A percentile compares a stretch with the other conserved stretches of the same genome.
These are phyloP conservation scores for Styphnolobium japonicum DNA, from an alignment of 306 rosid genomes.

Conservation along the genomic window DNA sequence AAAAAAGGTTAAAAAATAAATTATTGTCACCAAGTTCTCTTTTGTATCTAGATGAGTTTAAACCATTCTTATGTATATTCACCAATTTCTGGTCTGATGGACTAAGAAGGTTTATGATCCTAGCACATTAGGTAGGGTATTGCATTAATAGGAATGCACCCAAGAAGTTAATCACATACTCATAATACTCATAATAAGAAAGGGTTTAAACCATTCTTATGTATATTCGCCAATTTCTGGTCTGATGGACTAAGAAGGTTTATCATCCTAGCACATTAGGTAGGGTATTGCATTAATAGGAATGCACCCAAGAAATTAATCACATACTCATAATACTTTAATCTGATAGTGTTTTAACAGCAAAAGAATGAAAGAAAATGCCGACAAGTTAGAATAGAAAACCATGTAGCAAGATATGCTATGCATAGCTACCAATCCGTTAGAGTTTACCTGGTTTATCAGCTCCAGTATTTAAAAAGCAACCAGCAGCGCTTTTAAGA, in stretches of 20 bases:
- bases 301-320: conserved; percentile 8
- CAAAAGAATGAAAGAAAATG: conserved; percentile 11
- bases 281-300: conserved; percentile 4
- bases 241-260: background rate
- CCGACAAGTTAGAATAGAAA: conserved; percentile 1
- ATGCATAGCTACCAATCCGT: background rate
- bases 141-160: too few species aligned
- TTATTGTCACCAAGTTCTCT: background rate
- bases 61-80: background rate
- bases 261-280: background rate
- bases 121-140: background rate
- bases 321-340: background rate
- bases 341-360: conserved; percentile 15
- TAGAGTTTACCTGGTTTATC: conserved; percentile 45
- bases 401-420: conserved; percentile 6
- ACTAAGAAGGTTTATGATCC: background rate
- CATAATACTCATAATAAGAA: too few species aligned
- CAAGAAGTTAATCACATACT: too few species aligned
- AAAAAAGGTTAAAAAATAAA: background rate
- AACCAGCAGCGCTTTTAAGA: conserved; percentile 67
- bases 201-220: background rate
- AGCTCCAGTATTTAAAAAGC: conserved; percentile 80
- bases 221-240: background rate
- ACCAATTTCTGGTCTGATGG: background rate
- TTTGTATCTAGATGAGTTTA: background rate